Conservation (phyloP, 768 basidiomycete genomes). For the Podaxis rugospora region DNA sequence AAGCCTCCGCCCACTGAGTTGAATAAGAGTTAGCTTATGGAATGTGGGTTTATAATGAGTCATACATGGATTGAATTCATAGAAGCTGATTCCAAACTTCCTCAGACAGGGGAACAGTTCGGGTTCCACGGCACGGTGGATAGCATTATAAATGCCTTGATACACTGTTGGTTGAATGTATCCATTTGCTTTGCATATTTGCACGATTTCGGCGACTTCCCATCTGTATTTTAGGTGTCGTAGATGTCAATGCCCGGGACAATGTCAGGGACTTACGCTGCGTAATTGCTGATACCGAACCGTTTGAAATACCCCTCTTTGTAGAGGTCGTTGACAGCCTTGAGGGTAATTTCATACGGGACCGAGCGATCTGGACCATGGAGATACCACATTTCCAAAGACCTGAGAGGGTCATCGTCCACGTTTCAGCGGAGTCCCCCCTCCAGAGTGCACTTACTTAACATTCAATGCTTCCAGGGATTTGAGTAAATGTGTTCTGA, state of each 20-base stretch:
- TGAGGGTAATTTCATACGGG: conserved; percentile 52
- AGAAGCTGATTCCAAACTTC: conserved; percentile 53
- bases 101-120: conserved; percentile 53
- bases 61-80: conserved; percentile 52
- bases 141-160: conserved; percentile 41
- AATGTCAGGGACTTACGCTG: conserved; percentile 32
- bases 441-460: conserved; percentile 27
- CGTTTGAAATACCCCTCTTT: conserved; percentile 55
- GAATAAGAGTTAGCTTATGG: not conserved
- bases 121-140: conserved; percentile 35
- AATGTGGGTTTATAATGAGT: not conserved
- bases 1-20: conserved; percentile 53
- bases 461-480: conserved; percentile 43
- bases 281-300: conserved; percentile 62
- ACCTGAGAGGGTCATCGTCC: conserved; percentile 29
- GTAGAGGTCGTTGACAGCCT: conserved; percentile 50
- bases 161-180: conserved; percentile 55
- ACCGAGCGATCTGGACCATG: conserved; percentile 58
- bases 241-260: not conserved
- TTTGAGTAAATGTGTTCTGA: conserved; percentile 40
- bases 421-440: not conserved
- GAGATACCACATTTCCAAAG: conserved; percentile 49
- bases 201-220: conserved; percentile 60
- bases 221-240: conserved; percentile 27
- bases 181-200: conserved; percentile 49